Percentiles rank a stretch among this genome's conserved stretches.
These are phyloP conservation scores for Malassezia restricta DNA, from an alignment of 1,284 basidiomycete genomes.

Conservation along the genomic window DNA sequence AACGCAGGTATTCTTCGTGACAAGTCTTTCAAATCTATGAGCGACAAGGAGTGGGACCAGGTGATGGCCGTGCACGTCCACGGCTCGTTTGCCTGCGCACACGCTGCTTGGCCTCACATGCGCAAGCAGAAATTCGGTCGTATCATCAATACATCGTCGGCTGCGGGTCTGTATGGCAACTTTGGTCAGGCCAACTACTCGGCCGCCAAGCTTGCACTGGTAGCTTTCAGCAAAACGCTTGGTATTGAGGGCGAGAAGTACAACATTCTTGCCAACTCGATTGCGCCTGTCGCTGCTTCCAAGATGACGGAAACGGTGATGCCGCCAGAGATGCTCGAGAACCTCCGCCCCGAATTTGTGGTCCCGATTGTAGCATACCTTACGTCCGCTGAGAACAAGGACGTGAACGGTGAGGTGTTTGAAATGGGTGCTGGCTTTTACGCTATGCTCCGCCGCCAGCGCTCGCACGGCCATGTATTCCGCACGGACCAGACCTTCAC, in stretches of 20 bases:
- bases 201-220: slow-evolving; percentile 49
- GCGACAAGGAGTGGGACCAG: slow-evolving; percentile 48
- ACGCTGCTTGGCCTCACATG: slow-evolving; percentile 93
- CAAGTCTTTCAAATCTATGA: slow-evolving; percentile 48
- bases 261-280: slow-evolving; percentile 71
- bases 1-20: slow-evolving; percentile 88
- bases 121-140: slow-evolving; percentile 60
- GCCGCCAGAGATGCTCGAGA: slow-evolving; percentile 90
- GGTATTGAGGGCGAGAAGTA: slow-evolving; percentile 77
- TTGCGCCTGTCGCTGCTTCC: slow-evolving; percentile 87
- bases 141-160: slow-evolving; percentile 45
- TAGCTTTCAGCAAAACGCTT: slow-evolving; percentile 71
- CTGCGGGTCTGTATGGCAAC: slow-evolving; percentile 58
- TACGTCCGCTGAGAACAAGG: slow-evolving; percentile 37
- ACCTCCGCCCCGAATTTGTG: slow-evolving; percentile 84
- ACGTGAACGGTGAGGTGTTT: slow-evolving; percentile 75
- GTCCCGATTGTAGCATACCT: slow-evolving; percentile 59
- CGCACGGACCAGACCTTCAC: slow-evolving; percentile 83
- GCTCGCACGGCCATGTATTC: slow-evolving; percentile 72
- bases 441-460: slow-evolving; percentile 85
- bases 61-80: slow-evolving; percentile 81
- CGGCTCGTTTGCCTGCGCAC: slow-evolving; percentile 86
- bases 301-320: slow-evolving; percentile 88
- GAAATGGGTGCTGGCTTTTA: slow-evolving; percentile 90
- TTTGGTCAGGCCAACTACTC: slow-evolving; percentile 83